Evolutionary conservation across 202 grass and related monocot species (phyloP).

Genomic region (Eragrostis tef): DNA sequence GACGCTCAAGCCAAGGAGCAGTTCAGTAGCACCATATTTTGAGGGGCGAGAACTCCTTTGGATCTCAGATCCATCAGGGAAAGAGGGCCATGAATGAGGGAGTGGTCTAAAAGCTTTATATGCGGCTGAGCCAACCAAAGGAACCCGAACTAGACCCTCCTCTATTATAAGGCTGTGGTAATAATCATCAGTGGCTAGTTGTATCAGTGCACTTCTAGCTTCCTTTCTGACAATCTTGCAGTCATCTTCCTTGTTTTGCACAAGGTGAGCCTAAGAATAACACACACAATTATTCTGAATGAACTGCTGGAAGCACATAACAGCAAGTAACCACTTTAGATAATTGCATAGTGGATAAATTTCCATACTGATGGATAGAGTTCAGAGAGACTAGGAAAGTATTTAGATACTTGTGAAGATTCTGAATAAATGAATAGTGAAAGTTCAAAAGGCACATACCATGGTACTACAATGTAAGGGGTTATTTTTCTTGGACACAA

Average conservation of each 20-base stretch:
- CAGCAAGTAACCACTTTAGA: background rate
- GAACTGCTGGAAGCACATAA: constrained; percentile 34
- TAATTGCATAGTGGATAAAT: background rate
- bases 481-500: background rate
- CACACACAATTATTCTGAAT: constrained; percentile 32
- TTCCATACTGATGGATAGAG: no score
- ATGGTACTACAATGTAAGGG: constrained; percentile 11
- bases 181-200: constrained; percentile 59
- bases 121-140: constrained; percentile 62
- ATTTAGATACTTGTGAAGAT: constrained; percentile 17
- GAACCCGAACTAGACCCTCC: constrained; percentile 68
- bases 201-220: constrained; percentile 61
- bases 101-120: constrained; percentile 64
- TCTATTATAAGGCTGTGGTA: constrained; percentile 63
- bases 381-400: background rate
- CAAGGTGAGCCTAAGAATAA: constrained; percentile 56
- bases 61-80: constrained; percentile 74
- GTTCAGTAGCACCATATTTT: constrained; percentile 76
- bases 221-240: constrained; percentile 69
- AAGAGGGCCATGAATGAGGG: constrained; percentile 76
- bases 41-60: constrained; percentile 57
- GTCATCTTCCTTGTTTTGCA: constrained; percentile 58
- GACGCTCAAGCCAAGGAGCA: constrained; percentile 71
- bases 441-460: constrained; percentile 8
- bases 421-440: background rate